Evolutionary conservation across 2,329 filamentous ascomycete species (phyloP).

Genomic region (Phyllachora maydis): DNA sequence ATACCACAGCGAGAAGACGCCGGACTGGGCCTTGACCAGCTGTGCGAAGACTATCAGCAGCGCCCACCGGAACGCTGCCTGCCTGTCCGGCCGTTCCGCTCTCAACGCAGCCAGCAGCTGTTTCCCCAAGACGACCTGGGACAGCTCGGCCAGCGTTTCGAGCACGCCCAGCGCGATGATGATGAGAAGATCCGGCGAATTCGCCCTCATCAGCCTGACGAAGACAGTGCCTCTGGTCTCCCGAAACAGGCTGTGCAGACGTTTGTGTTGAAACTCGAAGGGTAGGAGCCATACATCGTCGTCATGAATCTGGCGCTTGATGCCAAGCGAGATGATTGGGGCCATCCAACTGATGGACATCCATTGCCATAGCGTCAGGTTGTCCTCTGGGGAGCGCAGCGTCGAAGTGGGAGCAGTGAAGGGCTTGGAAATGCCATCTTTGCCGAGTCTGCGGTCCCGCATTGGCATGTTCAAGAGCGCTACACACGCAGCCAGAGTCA

Average conservation of each 20-base stretch:
- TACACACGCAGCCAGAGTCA: conserved; percentile 23
- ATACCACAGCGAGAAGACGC: conserved; percentile 59
- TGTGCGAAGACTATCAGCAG: conserved; percentile 37
- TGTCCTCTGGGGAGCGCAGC: conserved; percentile 61
- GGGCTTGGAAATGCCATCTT: conserved; percentile 35
- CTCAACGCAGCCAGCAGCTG: conserved; percentile 48
- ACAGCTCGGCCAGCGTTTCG: conserved; percentile 32
- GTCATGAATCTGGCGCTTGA: conserved; percentile 45
- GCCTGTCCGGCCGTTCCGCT: conserved; percentile 22
- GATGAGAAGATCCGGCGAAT: conserved; percentile 58
- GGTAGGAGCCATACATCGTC: conserved; percentile 67
- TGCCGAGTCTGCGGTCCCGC: conserved; percentile 32
- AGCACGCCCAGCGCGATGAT: conserved; percentile 42
- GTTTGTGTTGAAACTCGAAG: conserved; percentile 62
- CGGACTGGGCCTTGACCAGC: conserved; percentile 40
- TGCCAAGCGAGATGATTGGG: conserved; percentile 48
- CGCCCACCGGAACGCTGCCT: conserved; percentile 44
- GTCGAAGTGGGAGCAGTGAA: conserved; percentile 31
- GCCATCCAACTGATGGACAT: conserved; percentile 71
- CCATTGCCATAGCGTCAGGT: conserved; percentile 62
- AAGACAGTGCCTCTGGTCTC: conserved; percentile 55
- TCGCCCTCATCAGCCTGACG: conserved; percentile 47
- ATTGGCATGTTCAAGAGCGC: conserved; percentile 49
- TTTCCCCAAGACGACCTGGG: conserved; percentile 50
- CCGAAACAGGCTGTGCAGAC: conserved; percentile 55